A percentile compares a stretch with the other conserved stretches of the same genome.
phyloP scores from a whole-genome alignment of 768 basidiomycete genomes.

The Clathrus columnatus region DNA sequence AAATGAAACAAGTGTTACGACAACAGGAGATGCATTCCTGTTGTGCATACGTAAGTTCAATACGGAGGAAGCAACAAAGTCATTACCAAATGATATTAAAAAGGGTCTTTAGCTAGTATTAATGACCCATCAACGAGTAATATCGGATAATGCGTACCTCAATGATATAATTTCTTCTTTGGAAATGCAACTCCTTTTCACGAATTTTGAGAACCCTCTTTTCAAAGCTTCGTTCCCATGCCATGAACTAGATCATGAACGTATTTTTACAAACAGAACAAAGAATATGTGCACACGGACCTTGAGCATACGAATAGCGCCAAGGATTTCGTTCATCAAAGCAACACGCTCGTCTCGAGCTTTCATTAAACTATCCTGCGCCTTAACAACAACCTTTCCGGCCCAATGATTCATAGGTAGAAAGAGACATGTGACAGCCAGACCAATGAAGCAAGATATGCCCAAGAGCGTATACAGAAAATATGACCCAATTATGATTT shows the following conservation, averaged over 20 bases:
- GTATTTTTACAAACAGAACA: neutral
- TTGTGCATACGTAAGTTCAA: neutral
- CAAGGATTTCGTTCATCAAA: slow-evolving; percentile 90
- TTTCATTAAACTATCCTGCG: slow-evolving; percentile 87
- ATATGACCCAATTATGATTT: slow-evolving; percentile 62
- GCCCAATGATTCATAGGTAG: slow-evolving; percentile 78
- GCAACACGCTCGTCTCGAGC: slow-evolving; percentile 83
- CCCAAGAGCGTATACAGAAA: slow-evolving; percentile 77
- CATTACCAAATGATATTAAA: slow-evolving; percentile 49
- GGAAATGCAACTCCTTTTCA: slow-evolving; percentile 74
- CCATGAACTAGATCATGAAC: slow-evolving; percentile 63
- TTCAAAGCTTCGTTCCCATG: slow-evolving; percentile 89
- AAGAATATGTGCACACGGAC: slow-evolving; percentile 16
- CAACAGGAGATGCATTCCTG: slow-evolving; percentile 37
- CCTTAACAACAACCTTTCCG: slow-evolving; percentile 65
- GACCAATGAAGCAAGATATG: slow-evolving; percentile 67
- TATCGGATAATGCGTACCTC: slow-evolving; percentile 40
- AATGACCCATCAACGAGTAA: neutral
- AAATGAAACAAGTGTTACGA: slow-evolving; percentile 44
- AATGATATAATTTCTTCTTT: slow-evolving; percentile 78
- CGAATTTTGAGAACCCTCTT: slow-evolving; percentile 61
- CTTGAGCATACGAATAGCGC: slow-evolving; percentile 88
- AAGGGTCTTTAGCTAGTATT: slow-evolving; percentile 21
- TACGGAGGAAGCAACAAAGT: neutral
- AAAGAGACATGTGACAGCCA: slow-evolving; percentile 58